phyloP scores from a whole-genome alignment of 495 filamentous ascomycete genomes.

The Penicillium lividum region DNA sequence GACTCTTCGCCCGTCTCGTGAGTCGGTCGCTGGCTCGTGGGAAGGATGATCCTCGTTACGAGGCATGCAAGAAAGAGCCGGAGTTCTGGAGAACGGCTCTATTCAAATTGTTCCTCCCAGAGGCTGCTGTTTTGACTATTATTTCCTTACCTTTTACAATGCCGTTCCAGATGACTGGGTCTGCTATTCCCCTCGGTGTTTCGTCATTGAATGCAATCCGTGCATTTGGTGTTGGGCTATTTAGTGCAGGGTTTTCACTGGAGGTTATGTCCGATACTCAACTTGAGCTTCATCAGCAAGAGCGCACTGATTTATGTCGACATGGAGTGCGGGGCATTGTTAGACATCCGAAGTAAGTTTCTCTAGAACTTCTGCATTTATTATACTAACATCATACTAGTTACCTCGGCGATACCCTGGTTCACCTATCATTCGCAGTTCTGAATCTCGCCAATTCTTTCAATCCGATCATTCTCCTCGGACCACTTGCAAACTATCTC shows the following conservation, averaged over 20 bases:
- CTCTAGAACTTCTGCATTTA: neutral
- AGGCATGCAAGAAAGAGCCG: slow-evolving; percentile 44
- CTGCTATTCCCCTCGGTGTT: neutral
- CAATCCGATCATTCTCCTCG: slow-evolving; percentile 35
- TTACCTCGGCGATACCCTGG: neutral
- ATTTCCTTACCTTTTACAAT: neutral
- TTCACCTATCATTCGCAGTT: neutral
- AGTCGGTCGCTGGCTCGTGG: slow-evolving; percentile 44
- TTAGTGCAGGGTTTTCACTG: slow-evolving; percentile 53
- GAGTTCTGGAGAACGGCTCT: slow-evolving; percentile 56
- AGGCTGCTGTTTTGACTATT: slow-evolving; percentile 23
- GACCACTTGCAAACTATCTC: slow-evolving; percentile 56
- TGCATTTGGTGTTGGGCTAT: slow-evolving; percentile 53
- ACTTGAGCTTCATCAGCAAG: slow-evolving; percentile 40
- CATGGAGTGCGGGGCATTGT: slow-evolving; percentile 62
- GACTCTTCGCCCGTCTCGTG: slow-evolving; percentile 54
- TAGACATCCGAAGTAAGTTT: slow-evolving; percentile 37
- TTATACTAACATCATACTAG: neutral
- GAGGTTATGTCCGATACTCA: slow-evolving; percentile 58
- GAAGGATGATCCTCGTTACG: slow-evolving; percentile 57
- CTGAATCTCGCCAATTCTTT: neutral
- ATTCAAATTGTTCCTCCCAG: slow-evolving; percentile 53
- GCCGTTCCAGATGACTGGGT: neutral
- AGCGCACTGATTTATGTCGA: slow-evolving; percentile 40
- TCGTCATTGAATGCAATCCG: slow-evolving; percentile 34